Conservation (phyloP, 2,329 filamentous ascomycete species). For the Monosporascus sp. region DNA sequence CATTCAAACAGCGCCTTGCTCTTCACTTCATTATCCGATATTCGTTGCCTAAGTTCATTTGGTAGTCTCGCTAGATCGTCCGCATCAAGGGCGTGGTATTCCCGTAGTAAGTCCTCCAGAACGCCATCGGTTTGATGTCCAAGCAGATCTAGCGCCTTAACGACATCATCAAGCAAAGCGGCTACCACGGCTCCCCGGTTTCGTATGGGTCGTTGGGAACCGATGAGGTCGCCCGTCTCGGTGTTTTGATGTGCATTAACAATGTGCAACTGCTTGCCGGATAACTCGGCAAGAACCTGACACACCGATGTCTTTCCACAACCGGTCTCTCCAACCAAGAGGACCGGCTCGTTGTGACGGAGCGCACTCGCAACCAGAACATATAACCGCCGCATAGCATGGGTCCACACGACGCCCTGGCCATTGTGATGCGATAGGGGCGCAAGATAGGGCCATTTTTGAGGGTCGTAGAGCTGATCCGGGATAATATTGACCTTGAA, state of each 20-base stretch:
- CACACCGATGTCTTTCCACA: conserved; percentile 97
- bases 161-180: conserved; percentile 58
- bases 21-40: conserved; percentile 49
- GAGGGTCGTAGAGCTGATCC: conserved; percentile 63
- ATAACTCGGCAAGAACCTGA: conserved; percentile 81
- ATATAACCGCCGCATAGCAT: conserved; percentile 87
- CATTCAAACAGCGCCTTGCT: conserved; percentile 91
- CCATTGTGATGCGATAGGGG: conserved; percentile 41
- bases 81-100: conserved; percentile 50
- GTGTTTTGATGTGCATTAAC: conserved; percentile 98
- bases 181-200: conserved; percentile 73
- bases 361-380: conserved; percentile 83
- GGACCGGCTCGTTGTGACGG: conserved; percentile 84
- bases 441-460: conserved; percentile 50
- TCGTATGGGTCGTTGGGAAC: conserved; percentile 84
- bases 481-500: conserved; percentile 83
- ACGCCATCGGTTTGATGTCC: conserved; percentile 35
- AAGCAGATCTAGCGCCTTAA: conserved; percentile 36
- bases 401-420: conserved; percentile 84
- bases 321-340: conserved; percentile 93
- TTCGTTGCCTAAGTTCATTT: conserved; percentile 39
- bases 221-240: conserved; percentile 94
- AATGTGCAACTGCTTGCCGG: conserved; percentile 71
- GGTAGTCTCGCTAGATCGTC: conserved; percentile 43
- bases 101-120: conserved; percentile 51